Conservation (phyloP, 1,139 yeast species). For the Pichia kudriavzevii region DNA sequence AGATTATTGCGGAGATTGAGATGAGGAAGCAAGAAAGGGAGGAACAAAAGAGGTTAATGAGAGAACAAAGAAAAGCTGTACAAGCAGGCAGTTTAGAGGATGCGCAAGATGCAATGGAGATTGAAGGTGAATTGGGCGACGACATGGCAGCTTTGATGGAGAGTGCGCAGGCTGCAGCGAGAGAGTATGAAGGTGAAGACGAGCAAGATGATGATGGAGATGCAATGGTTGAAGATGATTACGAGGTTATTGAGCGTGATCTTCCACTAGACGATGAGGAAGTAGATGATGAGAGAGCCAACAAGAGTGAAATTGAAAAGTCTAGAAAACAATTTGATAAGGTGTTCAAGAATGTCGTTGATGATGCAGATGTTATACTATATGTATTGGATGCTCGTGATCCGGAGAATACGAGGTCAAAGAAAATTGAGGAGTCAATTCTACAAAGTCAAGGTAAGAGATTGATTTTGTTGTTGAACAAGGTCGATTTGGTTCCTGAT, state of each 20-base stretch:
- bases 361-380: conserved; percentile 79
- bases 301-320: conserved; percentile 53
- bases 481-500: conserved; percentile 87
- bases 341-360: conserved; percentile 75
- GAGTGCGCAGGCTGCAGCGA: conserved; percentile 84
- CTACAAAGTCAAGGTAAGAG: conserved; percentile 76
- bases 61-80: conserved; percentile 28
- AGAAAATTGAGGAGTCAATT: conserved; percentile 85
- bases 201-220: conserved; percentile 30
- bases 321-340: conserved; percentile 92
- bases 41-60: conserved; percentile 46
- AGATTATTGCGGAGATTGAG: conserved; percentile 75
- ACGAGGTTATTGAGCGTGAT: conserved; percentile 46
- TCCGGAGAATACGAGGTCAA: conserved; percentile 91
- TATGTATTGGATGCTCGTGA: conserved; percentile 96
- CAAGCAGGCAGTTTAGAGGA: conserved; percentile 34
- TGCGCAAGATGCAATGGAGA: conserved; percentile 23
- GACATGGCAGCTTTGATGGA: conserved; percentile 83
- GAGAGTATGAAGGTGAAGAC: conserved; percentile 53
- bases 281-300: conserved; percentile 32
- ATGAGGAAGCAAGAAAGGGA: conserved; percentile 53
- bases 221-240: conserved; percentile 26
- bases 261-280: conserved; percentile 27
- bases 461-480: conserved; percentile 76
- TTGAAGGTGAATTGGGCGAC: conserved; percentile 28